These are phyloP conservation scores for Ceratocystis cubensis DNA, from an alignment of 2,329 filamentous ascomycete species.

Conservation along the genomic window DNA sequence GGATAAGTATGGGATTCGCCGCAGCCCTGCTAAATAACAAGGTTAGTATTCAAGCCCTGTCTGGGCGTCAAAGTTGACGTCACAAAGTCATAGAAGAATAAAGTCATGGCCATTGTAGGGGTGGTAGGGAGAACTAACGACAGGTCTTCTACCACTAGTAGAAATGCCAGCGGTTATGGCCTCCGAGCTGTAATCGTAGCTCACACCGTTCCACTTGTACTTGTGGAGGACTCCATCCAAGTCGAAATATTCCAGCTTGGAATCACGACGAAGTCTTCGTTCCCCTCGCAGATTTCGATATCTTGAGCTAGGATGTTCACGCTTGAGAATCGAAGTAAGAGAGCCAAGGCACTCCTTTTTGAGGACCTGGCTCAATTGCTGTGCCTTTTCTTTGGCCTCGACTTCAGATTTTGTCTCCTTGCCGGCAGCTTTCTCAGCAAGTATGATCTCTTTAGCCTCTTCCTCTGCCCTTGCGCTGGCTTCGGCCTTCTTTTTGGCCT, in stretches of 20 bases:
- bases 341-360: neutral
- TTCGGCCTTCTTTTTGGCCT: neutral
- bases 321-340: neutral
- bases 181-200: neutral
- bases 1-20: neutral
- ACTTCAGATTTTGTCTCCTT: neutral
- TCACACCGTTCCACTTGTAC: neutral
- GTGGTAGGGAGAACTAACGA: neutral
- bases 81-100: neutral
- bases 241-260: neutral
- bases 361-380: neutral
- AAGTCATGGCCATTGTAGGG: neutral
- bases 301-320: neutral
- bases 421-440: neutral
- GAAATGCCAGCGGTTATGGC: neutral
- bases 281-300: neutral
- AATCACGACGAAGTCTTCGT: neutral
- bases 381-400: neutral
- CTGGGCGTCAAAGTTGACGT: neutral
- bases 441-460: neutral
- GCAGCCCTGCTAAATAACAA: neutral
- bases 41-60: neutral
- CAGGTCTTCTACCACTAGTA: constrained; percentile 4
- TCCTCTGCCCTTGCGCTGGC: neutral
- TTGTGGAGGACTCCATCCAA: neutral